Conservation (phyloP, 129 eudicot genomes). For the Cynara cardunculus region DNA sequence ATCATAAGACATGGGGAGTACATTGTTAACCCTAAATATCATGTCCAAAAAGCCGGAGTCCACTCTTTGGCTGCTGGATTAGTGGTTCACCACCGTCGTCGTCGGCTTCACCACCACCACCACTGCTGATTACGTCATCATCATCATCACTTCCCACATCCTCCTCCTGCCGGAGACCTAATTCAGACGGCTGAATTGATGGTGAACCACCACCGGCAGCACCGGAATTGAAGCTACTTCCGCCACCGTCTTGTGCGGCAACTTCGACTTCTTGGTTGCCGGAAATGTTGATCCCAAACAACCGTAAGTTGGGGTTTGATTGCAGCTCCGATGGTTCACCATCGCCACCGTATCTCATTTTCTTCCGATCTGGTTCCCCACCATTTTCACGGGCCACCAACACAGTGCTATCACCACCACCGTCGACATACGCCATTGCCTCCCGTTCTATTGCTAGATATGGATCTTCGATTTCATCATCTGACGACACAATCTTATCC, state of each 20-base stretch:
- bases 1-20: not conserved
- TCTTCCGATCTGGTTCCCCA: not conserved
- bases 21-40: not conserved
- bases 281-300: not conserved
- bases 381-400: not conserved
- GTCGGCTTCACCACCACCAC: not conserved
- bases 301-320: not conserved
- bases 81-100: not conserved
- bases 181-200: not conserved
- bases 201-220: not conserved
- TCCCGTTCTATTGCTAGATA: no score
- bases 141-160: no score
- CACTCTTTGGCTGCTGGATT: not conserved
- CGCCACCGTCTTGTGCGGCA: not conserved
- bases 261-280: not conserved
- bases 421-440: no score
- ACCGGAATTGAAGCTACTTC: no score
- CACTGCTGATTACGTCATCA: not conserved
- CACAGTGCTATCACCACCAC: no score
- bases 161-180: not conserved
- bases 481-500: no score
- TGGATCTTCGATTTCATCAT: not conserved
- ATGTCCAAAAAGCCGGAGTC: not conserved
- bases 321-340: not conserved
- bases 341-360: not conserved